Conservation (phyloP, 192 early-diverging fungal genomes). For the Coemansia sp. region DNA sequence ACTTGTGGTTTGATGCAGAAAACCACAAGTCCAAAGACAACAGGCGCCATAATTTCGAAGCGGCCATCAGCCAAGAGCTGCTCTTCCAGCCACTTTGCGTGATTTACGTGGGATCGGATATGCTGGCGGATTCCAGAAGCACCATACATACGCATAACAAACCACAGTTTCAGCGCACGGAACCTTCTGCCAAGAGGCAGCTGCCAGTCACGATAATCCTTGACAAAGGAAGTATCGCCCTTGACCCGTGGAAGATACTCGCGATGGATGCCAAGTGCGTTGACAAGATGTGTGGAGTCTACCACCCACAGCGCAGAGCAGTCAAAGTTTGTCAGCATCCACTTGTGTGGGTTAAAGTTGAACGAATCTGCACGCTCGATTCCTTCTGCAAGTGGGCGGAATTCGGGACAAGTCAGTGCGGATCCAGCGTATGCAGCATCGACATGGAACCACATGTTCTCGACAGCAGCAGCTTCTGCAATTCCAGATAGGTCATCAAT, state of each 20-base stretch:
- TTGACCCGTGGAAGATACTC: constrained; percentile 54
- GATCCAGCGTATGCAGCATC: constrained; percentile 68
- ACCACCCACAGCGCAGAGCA: constrained; percentile 64
- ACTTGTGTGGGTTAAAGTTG: constrained; percentile 66
- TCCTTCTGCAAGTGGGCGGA: constrained; percentile 49
- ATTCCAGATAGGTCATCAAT: constrained; percentile 61
- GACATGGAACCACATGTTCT: constrained; percentile 63
- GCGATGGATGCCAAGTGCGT: constrained; percentile 57
- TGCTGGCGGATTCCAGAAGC: constrained; percentile 54
- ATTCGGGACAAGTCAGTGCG: constrained; percentile 61
- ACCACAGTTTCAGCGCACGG: constrained; percentile 67
- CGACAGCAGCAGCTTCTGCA: constrained; percentile 38
- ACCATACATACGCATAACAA: constrained; percentile 63
- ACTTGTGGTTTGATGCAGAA: constrained; percentile 47
- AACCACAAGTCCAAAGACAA: constrained; percentile 51
- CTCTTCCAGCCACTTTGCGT: constrained; percentile 42
- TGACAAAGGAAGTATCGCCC: constrained; percentile 39
- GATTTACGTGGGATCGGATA: constrained; percentile 48
- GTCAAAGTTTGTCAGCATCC: constrained; percentile 66
- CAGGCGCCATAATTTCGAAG: constrained; percentile 50
- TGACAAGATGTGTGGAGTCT: constrained; percentile 46
- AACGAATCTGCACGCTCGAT: constrained; percentile 62
- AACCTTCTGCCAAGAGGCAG: constrained; percentile 60
- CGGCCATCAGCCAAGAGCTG: constrained; percentile 42
- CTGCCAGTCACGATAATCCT: constrained; percentile 62